phyloP scores from a whole-genome alignment of 371 early-diverging fungal species.

The Coemansia sp. region DNA sequence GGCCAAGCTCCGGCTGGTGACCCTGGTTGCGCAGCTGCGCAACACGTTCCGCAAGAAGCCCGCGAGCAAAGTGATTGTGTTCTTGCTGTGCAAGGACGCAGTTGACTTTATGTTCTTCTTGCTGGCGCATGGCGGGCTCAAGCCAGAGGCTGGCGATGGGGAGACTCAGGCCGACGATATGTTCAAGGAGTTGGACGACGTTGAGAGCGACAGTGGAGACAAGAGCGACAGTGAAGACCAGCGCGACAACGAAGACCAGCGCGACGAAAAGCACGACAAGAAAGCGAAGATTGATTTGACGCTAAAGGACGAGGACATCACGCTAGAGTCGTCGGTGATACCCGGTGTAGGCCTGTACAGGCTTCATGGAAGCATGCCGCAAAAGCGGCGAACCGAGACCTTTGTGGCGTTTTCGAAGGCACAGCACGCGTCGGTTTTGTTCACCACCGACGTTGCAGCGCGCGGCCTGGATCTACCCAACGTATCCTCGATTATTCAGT shows the following conservation, averaged over 20 bases:
- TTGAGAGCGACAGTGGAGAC: constrained; percentile 1
- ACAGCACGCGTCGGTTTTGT: constrained; percentile 62
- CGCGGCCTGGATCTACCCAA: constrained; percentile 97
- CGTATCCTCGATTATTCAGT: constrained; percentile 92
- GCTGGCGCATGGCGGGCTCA: constrained; percentile 56
- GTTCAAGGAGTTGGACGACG: constrained; percentile 40
- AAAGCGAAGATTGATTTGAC: constrained; percentile 16
- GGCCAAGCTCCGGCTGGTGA: constrained; percentile 89
- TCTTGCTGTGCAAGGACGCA: constrained; percentile 86
- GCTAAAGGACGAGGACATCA: constrained; percentile 39
- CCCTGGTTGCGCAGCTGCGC: constrained; percentile 72
- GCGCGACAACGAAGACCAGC: constrained; percentile 19
- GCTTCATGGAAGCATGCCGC: constrained; percentile 89
- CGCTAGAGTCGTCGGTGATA: constrained; percentile 39
- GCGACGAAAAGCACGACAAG: constrained; percentile 3
- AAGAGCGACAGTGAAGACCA: too few relatives aligned
- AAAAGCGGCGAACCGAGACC: constrained; percentile 71
- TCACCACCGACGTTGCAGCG: constrained; percentile 98
- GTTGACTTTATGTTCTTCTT: constrained; percentile 90
- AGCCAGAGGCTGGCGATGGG: constrained; percentile 45
- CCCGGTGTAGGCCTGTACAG: constrained; percentile 63
- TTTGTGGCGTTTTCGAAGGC: constrained; percentile 71
- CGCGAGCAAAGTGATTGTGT: constrained; percentile 74
- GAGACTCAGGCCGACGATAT: constrained; percentile 49
- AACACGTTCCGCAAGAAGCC: constrained; percentile 48